Evolutionary conservation across 306 rosid genomes (phyloP).

Genomic region (Trifolium pratense): DNA sequence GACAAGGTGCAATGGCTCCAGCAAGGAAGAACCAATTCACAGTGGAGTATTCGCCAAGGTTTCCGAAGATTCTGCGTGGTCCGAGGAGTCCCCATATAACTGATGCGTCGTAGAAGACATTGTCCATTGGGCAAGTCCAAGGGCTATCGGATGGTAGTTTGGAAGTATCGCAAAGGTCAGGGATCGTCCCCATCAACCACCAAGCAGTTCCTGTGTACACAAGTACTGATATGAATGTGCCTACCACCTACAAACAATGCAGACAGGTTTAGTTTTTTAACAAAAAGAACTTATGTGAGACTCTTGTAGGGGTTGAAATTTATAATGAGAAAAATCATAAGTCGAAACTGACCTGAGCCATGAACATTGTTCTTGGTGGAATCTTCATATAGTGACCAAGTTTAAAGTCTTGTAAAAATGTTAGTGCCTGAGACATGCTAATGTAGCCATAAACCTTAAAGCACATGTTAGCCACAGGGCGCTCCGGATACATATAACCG

Average conservation of each 20-base stretch:
- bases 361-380: constrained; percentile 92
- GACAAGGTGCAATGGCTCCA: constrained; percentile 70
- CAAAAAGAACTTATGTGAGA: constrained; percentile 5
- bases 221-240: constrained; percentile 63
- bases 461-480: constrained; percentile 96
- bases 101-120: constrained; percentile 76
- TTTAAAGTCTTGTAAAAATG: constrained; percentile 74
- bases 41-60: constrained; percentile 70
- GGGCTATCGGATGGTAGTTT: constrained; percentile 59
- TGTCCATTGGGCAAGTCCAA: constrained; percentile 84
- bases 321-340: constrained; percentile 5
- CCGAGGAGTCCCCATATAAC: constrained; percentile 93
- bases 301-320: background rate
- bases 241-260: constrained; percentile 63
- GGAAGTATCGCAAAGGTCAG: constrained; percentile 69
- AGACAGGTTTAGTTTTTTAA: constrained; percentile 17
- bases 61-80: constrained; percentile 81
- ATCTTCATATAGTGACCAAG: constrained; percentile 97
- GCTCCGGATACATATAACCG: constrained; percentile 85
- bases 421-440: constrained; percentile 81
- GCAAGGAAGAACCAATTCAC: constrained; percentile 77
- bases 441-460: constrained; percentile 95
- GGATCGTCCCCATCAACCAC: constrained; percentile 78
- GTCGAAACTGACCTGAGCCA: constrained; percentile 68
- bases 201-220: constrained; percentile 71